Evolutionary conservation across 2,329 filamentous ascomycete species (phyloP).

Genomic region (Pseudocercospora fuligena): DNA sequence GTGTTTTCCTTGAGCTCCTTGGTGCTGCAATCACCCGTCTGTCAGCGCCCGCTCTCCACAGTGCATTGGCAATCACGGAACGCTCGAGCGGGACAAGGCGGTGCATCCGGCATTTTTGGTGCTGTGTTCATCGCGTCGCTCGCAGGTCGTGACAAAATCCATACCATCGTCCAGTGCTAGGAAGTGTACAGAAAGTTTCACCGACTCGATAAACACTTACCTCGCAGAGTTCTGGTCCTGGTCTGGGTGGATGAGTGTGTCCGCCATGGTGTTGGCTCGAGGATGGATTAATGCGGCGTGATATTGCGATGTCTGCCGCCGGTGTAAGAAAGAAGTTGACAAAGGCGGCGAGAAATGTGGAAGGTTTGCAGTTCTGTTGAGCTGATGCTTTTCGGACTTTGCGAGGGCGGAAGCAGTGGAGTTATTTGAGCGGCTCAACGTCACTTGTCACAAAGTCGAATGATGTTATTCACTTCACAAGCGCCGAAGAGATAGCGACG

Average conservation of each 20-base stretch:
- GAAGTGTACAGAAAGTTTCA: conserved; percentile 13
- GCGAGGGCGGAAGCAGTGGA: conserved; percentile 5
- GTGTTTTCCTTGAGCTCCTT: conserved; percentile 99
- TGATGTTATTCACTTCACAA: conserved; percentile 2
- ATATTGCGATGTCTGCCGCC: neutral
- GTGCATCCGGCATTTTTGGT: conserved; percentile 10
- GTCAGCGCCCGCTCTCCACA: conserved; percentile 22
- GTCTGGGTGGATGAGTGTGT: conserved; percentile 54
- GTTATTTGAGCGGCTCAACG: conserved; percentile 5
- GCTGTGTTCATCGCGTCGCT: conserved; percentile 8
- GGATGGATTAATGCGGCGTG: neutral
- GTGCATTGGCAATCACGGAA: conserved; percentile 6
- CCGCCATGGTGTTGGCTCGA: conserved; percentile 45
- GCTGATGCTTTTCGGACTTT: conserved; percentile 3
- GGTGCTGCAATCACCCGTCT: conserved; percentile 59
- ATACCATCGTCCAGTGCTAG: neutral
- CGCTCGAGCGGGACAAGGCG: neutral
- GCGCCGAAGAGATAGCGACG: conserved; percentile 7
- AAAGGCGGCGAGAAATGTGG: conserved; percentile 3
- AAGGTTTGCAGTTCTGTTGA: conserved; percentile 3
- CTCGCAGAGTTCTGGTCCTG: conserved; percentile 50
- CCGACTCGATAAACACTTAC: conserved; percentile 42
- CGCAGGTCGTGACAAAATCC: conserved; percentile 1
- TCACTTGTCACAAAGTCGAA: neutral
- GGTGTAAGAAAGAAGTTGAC: neutral